Evolutionary conservation across 352 stramenopile species (phyloP).

Genomic region (Phytophthora cryptogea): DNA sequence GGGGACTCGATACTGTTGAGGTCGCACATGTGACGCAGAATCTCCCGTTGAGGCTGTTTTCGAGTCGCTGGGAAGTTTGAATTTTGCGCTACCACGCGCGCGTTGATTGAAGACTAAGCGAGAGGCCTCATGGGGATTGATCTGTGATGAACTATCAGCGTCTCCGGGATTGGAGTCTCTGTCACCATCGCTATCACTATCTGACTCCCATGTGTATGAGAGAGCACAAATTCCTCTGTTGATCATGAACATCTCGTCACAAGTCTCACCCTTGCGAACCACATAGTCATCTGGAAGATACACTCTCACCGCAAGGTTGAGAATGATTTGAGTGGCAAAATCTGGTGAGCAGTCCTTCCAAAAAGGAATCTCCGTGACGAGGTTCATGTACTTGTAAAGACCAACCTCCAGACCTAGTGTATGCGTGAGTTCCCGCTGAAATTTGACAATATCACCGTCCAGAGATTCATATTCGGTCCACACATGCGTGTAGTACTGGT

Average conservation of each 20-base stretch:
- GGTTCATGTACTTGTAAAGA: constrained; percentile 43
- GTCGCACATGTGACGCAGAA: not conserved
- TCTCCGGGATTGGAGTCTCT: not conserved
- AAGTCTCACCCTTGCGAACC: constrained; percentile 1
- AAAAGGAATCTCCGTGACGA: constrained; percentile 40
- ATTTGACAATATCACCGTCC: constrained; percentile 39
- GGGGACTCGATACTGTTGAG: not conserved
- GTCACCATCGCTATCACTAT: not conserved
- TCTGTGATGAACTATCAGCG: not conserved
- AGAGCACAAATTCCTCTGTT: constrained; percentile 1
- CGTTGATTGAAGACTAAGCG: not conserved
- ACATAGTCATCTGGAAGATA: constrained; percentile 42
- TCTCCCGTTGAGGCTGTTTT: not conserved
- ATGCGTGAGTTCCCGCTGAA: constrained; percentile 43
- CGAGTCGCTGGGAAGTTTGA: not conserved
- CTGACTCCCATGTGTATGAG: not conserved
- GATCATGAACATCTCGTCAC: constrained; percentile 9
- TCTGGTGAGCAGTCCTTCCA: constrained; percentile 46
- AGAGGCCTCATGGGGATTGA: not conserved
- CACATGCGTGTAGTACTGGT: constrained; percentile 53
- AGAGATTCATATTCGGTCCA: constrained; percentile 52
- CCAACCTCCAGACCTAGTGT: constrained; percentile 49
- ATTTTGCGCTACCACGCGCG: not conserved
- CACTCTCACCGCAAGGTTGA: constrained; percentile 35
- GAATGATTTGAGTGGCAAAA: constrained; percentile 46